phyloP scores from a whole-genome alignment of 106 monocot genomes.

The Xerophyta viscosa region DNA sequence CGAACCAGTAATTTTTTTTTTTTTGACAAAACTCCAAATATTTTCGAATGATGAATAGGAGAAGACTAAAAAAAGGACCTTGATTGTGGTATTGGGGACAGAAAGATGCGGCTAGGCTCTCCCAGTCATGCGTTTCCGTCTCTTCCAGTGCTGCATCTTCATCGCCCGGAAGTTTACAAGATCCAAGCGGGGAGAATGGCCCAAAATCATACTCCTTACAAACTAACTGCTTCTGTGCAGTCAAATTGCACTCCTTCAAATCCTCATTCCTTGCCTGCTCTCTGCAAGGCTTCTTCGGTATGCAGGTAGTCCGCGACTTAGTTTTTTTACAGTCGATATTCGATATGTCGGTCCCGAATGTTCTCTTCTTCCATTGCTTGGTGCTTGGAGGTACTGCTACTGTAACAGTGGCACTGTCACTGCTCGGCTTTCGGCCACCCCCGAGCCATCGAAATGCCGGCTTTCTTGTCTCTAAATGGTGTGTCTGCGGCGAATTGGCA shows the following conservation, averaged over 20 bases:
- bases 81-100: conserved; percentile 71
- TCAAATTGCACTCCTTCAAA: conserved; percentile 44
- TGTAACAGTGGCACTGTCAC: conserved; percentile 19
- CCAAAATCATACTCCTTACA: conserved; percentile 60
- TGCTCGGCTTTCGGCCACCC: conserved; percentile 14
- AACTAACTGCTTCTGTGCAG: conserved; percentile 52
- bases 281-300: conserved; percentile 31
- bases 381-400: conserved; percentile 14
- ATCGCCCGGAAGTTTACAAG: conserved; percentile 8
- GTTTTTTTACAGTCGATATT: conserved; percentile 52
- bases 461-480: conserved; percentile 63
- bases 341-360: conserved; percentile 79
- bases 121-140: conserved; percentile 40
- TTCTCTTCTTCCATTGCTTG: conserved; percentile 44
- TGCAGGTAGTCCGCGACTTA: conserved; percentile 9
- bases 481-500: conserved; percentile 36
- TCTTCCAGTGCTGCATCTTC: conserved; percentile 2
- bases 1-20: too few relatives aligned
- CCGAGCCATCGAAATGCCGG: conserved; percentile 95
- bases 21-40: too few relatives aligned
- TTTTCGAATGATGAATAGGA: not conserved
- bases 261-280: conserved; percentile 16
- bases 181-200: conserved; percentile 53
- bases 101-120: conserved; percentile 53
- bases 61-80: not conserved